These are phyloP conservation scores for Leccinum disarticulatum DNA, from an alignment of 768 basidiomycete genomes.

Conservation along the genomic window DNA sequence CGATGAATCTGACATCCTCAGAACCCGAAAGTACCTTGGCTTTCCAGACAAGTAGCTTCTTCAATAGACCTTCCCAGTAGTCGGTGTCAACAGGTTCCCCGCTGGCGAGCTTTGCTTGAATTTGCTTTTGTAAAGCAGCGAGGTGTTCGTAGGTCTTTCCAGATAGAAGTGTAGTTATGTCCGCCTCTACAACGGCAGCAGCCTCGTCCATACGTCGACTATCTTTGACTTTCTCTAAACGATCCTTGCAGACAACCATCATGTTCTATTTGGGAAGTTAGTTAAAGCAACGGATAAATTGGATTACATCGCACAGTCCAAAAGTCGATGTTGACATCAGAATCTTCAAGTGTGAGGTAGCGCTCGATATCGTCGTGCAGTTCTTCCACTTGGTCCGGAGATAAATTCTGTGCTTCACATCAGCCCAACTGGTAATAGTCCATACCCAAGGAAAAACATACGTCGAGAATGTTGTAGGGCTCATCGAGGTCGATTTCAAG, in stretches of 20 bases:
- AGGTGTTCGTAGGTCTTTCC: slow-evolving; percentile 89
- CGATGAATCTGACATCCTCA: neutral
- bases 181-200: slow-evolving; percentile 77
- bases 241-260: slow-evolving; percentile 95
- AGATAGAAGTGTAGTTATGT: slow-evolving; percentile 76
- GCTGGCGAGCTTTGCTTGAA: slow-evolving; percentile 85
- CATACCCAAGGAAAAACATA: slow-evolving; percentile 38
- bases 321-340: slow-evolving; percentile 88
- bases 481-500: slow-evolving; percentile 98
- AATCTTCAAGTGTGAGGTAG: slow-evolving; percentile 84
- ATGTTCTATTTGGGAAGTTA: slow-evolving; percentile 63
- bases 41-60: slow-evolving; percentile 94
- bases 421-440: neutral
- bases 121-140: slow-evolving; percentile 74
- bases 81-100: slow-evolving; percentile 96
- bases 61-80: slow-evolving; percentile 94
- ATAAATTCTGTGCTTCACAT: slow-evolving; percentile 62
- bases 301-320: slow-evolving; percentile 72
- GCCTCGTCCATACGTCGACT: slow-evolving; percentile 64
- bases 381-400: slow-evolving; percentile 85
- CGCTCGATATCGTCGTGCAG: slow-evolving; percentile 92
- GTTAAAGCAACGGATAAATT: neutral
- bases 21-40: slow-evolving; percentile 64
- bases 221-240: slow-evolving; percentile 70
- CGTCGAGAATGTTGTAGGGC: slow-evolving; percentile 96